A percentile compares a stretch with the other conserved stretches of the same genome.
Evolutionary conservation across 208 protist species (phyloP).

Genomic region (Leishmania aethiopica): DNA sequence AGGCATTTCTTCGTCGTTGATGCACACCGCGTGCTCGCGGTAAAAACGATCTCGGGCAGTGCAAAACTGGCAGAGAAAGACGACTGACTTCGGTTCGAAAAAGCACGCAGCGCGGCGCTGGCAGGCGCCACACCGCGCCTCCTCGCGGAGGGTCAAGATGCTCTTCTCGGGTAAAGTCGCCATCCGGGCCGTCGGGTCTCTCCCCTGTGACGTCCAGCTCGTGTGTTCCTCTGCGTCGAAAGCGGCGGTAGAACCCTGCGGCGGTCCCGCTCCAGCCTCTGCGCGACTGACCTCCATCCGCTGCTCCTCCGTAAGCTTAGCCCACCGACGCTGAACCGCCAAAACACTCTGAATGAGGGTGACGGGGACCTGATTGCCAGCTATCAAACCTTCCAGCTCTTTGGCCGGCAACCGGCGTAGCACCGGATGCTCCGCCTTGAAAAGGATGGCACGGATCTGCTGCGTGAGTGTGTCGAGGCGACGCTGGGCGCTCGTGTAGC

Average conservation of each 20-base stretch:
- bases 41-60: constrained; percentile 81
- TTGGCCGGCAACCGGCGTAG: constrained; percentile 41
- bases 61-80: constrained; percentile 85
- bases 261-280: neutral
- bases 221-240: constrained; percentile 4
- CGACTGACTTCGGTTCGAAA: constrained; percentile 61
- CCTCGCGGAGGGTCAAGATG: constrained; percentile 50
- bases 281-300: neutral
- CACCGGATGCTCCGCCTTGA: constrained; percentile 62
- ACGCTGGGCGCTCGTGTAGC: constrained; percentile 62
- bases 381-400: constrained; percentile 29
- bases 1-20: constrained; percentile 82
- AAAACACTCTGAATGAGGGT: constrained; percentile 35
- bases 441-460: constrained; percentile 70
- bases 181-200: neutral
- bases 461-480: constrained; percentile 69
- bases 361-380: constrained; percentile 21
- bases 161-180: constrained; percentile 42
- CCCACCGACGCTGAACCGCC: constrained; percentile 21
- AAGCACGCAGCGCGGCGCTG: constrained; percentile 55
- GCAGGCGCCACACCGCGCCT: constrained; percentile 67
- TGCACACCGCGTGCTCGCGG: constrained; percentile 77
- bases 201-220: constrained; percentile 2
- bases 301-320: constrained; percentile 16
- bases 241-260: neutral